A percentile compares a stretch with the other conserved stretches of the same genome.
These are phyloP conservation scores for Tricholoma bakamatsutake DNA, from an alignment of 768 basidiomycete genomes.

Conservation along the genomic window DNA sequence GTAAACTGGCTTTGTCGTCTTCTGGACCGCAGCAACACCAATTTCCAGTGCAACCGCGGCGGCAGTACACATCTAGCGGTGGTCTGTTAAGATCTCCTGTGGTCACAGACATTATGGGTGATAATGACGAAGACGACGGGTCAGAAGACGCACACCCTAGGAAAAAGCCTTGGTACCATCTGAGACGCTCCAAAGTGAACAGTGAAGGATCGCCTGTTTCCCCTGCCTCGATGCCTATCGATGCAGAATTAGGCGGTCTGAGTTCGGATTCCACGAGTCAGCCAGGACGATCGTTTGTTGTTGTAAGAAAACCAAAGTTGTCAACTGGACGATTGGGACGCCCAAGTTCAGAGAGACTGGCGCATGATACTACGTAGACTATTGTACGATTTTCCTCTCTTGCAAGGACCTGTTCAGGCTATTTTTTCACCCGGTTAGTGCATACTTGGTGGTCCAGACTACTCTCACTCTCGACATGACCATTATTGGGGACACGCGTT, in stretches of 20 bases:
- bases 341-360: conserved; percentile 9
- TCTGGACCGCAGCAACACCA: conserved; percentile 7
- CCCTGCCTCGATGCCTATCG: conserved; percentile 21
- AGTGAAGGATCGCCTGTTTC: conserved; percentile 38
- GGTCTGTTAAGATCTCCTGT: conserved; percentile 17
- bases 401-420: conserved; percentile 4
- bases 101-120: conserved; percentile 14
- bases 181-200: conserved; percentile 54
- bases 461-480: not conserved
- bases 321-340: conserved; percentile 22
- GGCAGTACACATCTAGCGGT: conserved; percentile 17
- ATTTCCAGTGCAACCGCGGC: conserved; percentile 12
- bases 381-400: conserved; percentile 1
- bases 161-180: conserved; percentile 68
- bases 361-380: conserved; percentile 13
- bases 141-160: conserved; percentile 38
- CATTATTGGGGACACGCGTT: not conserved
- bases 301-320: conserved; percentile 55
- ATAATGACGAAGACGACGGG: conserved; percentile 34
- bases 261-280: conserved; percentile 25
- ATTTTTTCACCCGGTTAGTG: not conserved
- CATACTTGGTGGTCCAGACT: not conserved
- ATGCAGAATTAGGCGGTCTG: conserved; percentile 30
- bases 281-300: conserved; percentile 58
- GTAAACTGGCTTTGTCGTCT: conserved; percentile 17